Conservation (phyloP, 202 grass and related monocot genomes). For the Panicum virgatum region DNA sequence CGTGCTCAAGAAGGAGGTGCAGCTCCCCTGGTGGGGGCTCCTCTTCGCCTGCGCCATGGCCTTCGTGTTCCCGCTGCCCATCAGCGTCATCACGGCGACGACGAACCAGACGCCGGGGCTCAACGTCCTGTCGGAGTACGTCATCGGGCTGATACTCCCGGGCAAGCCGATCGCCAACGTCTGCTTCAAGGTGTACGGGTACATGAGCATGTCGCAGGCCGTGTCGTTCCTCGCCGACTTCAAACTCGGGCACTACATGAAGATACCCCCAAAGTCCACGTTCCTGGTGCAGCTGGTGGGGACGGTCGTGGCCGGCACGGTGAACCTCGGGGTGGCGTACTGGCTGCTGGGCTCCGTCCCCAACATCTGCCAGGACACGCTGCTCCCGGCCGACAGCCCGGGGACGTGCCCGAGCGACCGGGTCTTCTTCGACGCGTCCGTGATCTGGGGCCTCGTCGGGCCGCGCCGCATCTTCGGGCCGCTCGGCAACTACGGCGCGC, state of each 20-base stretch:
- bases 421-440: conserved; percentile 84
- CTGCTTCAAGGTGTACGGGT: conserved; percentile 68
- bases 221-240: conserved; percentile 62
- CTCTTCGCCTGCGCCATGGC: conserved; percentile 68
- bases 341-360: conserved; percentile 58
- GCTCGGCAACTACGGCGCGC: conserved; percentile 53
- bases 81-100: conserved; percentile 81
- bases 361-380: conserved; percentile 55
- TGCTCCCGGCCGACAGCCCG: conserved; percentile 57
- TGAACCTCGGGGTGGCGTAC: conserved; percentile 57
- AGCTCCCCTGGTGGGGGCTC: conserved; percentile 81
- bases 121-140: conserved; percentile 60
- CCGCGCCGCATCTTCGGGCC: conserved; percentile 75
- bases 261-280: conserved; percentile 71
- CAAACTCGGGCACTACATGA: conserved; percentile 82
- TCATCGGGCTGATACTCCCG: conserved; percentile 56
- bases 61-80: conserved; percentile 76
- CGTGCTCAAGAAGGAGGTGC: conserved; percentile 67
- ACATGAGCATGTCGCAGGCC: conserved; percentile 64
- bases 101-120: conserved; percentile 78
- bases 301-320: conserved; percentile 45
- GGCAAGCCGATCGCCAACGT: conserved; percentile 68
- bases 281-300: conserved; percentile 66
- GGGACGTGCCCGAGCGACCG: conserved; percentile 78
- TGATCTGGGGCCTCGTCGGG: conserved; percentile 84